These are phyloP conservation scores for Tricholoma flavovirens DNA, from an alignment of 768 basidiomycete genomes.

Conservation along the genomic window DNA sequence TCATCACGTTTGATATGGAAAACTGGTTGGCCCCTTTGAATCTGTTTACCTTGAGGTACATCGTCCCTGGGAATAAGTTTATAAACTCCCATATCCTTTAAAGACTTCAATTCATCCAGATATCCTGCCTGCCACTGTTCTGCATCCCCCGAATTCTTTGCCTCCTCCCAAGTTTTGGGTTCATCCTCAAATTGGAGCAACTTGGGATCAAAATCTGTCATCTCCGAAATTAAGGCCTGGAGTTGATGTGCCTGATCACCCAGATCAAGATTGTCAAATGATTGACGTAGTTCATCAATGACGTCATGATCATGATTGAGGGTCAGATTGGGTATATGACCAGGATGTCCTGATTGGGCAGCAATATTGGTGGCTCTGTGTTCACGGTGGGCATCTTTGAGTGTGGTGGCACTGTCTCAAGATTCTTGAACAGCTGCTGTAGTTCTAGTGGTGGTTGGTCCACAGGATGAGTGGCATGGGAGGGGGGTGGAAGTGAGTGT, in stretches of 20 bases:
- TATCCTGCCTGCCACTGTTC: conserved; percentile 14
- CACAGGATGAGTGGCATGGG: too few species aligned
- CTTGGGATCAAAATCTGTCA: conserved; percentile 5
- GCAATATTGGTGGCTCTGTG: too few species aligned
- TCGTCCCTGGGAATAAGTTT: conserved; percentile 17
- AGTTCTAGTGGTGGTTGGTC: too few species aligned
- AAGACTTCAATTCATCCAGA: conserved; percentile 19
- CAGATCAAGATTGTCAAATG: too few species aligned
- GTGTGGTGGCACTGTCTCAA: too few species aligned
- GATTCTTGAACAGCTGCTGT: too few species aligned
- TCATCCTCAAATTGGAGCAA: conserved; percentile 2
- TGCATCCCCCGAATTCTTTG: conserved; percentile 19
- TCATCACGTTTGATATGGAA: conserved; percentile 25
- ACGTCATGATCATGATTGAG: background rate
- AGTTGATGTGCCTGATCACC: background rate
- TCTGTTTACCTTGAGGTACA: conserved; percentile 19
- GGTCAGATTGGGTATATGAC: too few species aligned
- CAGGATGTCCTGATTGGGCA: too few species aligned
- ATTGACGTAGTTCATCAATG: too few species aligned
- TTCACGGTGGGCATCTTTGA: too few species aligned
- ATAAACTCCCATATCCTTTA: conserved; percentile 25
- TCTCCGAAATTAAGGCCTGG: background rate
- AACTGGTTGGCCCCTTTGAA: conserved; percentile 14
- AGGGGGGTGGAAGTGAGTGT: too few species aligned
- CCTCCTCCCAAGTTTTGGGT: conserved; percentile 15